Base-by-base conservation (phyloP, 179 eudicot genomes). In the Amaranthus tricolor region DNA sequence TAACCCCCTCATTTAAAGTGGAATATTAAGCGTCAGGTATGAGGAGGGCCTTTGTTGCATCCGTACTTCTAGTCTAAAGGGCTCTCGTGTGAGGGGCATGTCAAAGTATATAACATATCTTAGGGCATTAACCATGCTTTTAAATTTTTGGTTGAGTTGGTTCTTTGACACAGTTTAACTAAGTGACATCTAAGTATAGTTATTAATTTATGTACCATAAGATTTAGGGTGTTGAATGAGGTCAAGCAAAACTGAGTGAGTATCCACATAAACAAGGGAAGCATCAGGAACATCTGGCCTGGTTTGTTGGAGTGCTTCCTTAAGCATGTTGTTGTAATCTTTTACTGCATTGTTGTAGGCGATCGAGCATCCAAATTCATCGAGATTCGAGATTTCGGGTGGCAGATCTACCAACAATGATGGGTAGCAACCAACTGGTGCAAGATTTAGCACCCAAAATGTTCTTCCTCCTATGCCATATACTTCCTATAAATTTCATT, bases 351-450 rank as follows among this genome's bases (percentile, higher is more conserved):
- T 84, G 78, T 94, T 90, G 89, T 89, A 86, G 47, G 93, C 87
- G 6, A 82, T 79, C 86, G 89, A 73, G 86, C 96, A 94, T 9
- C 96, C 95, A n/a, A 79, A 86, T 17, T 74, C 70, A 68, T 94
- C 96, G 54, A 92, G 62, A 54, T 93, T 96, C 0, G 96, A 78
- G 49, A 14, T 48, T 43, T 60, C 62, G 60, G 90, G 97, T 20
- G 93, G 93, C 17, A 90, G 88, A 84, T 85, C 76, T 49, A 78
- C 93, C 78, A 92, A 69, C 63, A 89, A 89, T 6, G 94, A 73
- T 2, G 94, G 98, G 75, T 89, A 94, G 77, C 97, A 94, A 11
- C 96, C 96, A 16, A 92, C 86, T 47, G 97, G 97, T 66, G 97
- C 98, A 40, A 94, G 85, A 67, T 94, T 94, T 19, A 90, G 81